Evolutionary conservation across 345 rosid species (phyloP), one percentile per base, ranked within the genome.

Genomic region (Populus deltoides): DNA sequence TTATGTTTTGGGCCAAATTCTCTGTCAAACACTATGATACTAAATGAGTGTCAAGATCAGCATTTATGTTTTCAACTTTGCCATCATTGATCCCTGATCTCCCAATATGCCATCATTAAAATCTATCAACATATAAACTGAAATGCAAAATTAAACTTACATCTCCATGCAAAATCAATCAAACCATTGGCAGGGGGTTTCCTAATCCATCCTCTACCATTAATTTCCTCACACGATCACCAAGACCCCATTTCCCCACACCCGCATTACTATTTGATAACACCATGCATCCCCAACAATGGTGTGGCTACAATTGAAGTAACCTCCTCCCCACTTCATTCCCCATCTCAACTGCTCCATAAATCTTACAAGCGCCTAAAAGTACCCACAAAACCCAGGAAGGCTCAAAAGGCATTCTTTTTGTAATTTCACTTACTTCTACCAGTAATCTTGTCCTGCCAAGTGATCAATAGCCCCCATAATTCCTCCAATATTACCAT

Each of bases 401-500:
- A 2, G 93, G 89, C 84, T 87, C 77, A 11, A 87, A 88, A 27
- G 92, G 92, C 90, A 92, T 82, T 15, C 80, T 87, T 51, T 47
- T 84, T 1, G 85, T 51, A n/a, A 90, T 72, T 53, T 89, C 89
- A 13, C 41, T 73, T 5, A 92, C 93, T 66, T 89, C 93, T 75
- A 57, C 81, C 76, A 93, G 65, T 36, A 87, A 69, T 45, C 98
- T 91, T 16, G 92, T 93, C 84, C 90, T 90, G 53, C 98, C 35
- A 93, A 71, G 61, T 92, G 90, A 90, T 92, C 92, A 85, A 93
- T 92, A 73, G 74, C 94, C 90, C 24, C 94, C 92, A 55, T 92
- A 92, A 77, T 90, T 94, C 57, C 75, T 92, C 93, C 86, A 90
- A 86, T 72, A 72, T 72, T 57, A 93, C 92, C 51, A 68, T 62